Conservation (phyloP, 768 basidiomycete species). For the Termitomyces sp. region DNA sequence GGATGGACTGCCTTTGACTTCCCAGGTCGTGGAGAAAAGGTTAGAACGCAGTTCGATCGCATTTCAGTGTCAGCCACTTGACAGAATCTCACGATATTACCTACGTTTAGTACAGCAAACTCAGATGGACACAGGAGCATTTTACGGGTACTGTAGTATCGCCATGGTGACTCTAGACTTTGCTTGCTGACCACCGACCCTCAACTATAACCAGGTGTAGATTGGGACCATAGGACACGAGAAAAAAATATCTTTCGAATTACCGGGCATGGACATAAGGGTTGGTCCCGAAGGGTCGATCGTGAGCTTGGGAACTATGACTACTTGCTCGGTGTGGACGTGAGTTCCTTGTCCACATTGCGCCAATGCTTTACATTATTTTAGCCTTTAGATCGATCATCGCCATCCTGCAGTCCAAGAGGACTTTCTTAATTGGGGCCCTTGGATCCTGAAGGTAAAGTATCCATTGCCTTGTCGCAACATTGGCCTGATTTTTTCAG, state of each 20-base stretch:
- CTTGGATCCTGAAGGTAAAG: constrained; percentile 59
- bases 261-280: constrained; percentile 55
- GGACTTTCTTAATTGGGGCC: constrained; percentile 73
- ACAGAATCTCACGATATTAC: neutral
- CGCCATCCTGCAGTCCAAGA: constrained; percentile 73
- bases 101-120: constrained; percentile 52
- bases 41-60: constrained; percentile 18
- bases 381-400: constrained; percentile 61
- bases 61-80: neutral
- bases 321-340: constrained; percentile 72
- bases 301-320: constrained; percentile 86
- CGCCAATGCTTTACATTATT: neutral
- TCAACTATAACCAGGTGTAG: constrained; percentile 47
- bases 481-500: constrained; percentile 26
- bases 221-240: constrained; percentile 71
- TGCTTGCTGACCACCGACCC: neutral
- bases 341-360: constrained; percentile 23
- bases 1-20: constrained; percentile 88
- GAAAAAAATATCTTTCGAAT: constrained; percentile 71
- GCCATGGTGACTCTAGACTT: neutral
- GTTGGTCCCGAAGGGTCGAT: constrained; percentile 82
- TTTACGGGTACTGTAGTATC: constrained; percentile 55
- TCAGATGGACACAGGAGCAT: constrained; percentile 73
- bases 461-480: neutral
- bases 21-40: constrained; percentile 68